phyloP scores from a whole-genome alignment of 129 eudicot genomes.

The Flaveria trinervia region DNA sequence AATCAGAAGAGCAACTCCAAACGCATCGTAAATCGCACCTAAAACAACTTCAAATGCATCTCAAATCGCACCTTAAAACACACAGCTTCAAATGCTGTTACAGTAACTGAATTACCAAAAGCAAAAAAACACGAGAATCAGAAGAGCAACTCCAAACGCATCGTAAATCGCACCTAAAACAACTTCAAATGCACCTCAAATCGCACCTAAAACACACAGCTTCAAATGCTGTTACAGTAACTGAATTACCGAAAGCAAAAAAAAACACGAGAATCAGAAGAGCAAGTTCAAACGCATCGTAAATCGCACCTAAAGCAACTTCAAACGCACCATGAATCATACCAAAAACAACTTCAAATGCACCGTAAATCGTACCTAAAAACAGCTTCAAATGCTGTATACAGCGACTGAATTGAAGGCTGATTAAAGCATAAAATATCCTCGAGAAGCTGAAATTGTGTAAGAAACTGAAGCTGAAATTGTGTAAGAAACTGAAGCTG shows the following conservation, averaged over 20 bases:
- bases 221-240: slow-evolving; percentile 11
- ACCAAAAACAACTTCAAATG: slow-evolving; percentile 1
- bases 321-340: slow-evolving; percentile 6
- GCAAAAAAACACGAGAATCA: neutral
- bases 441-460: slow-evolving; percentile 1
- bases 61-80: too few relatives aligned
- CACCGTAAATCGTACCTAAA: slow-evolving; percentile 11
- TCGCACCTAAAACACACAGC: neutral
- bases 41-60: neutral
- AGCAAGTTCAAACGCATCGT: slow-evolving; percentile 6
- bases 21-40: neutral
- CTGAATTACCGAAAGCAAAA: slow-evolving; percentile 11
- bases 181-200: neutral
- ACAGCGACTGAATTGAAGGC: slow-evolving; percentile 26
- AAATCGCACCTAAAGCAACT: neutral
- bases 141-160: slow-evolving; percentile 7
- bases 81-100: neutral
- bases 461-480: slow-evolving; percentile 10
- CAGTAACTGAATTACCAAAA: slow-evolving; percentile 19
- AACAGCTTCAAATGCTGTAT: neutral
- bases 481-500: slow-evolving; percentile 14
- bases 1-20: slow-evolving; percentile 4
- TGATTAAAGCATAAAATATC: slow-evolving; percentile 10
- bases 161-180: neutral
- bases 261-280: too few relatives aligned